Percentiles rank a stretch among this genome's conserved stretches.
phyloP scores from a whole-genome alignment of 495 filamentous ascomycete genomes.

The Lasiosphaeria hispida region DNA sequence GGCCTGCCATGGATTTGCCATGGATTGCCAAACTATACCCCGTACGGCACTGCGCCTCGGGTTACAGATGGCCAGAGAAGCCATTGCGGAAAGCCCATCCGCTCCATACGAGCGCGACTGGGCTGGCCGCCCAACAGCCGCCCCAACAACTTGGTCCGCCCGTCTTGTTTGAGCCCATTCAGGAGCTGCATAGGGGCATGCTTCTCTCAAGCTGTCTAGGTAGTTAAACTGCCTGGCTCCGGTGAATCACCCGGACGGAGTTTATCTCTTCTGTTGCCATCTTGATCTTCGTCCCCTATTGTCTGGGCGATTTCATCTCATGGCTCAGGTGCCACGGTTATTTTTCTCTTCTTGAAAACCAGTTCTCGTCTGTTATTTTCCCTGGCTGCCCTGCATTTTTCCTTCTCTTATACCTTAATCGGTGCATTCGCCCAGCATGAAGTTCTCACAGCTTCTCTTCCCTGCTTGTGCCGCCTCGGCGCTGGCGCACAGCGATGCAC shows the following conservation, averaged over 20 bases:
- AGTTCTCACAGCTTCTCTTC: background rate
- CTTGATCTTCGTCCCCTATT: background rate
- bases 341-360: background rate
- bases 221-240: no score
- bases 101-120: no score
- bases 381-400: background rate
- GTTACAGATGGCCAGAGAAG: no score
- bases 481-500: constrained; percentile 5
- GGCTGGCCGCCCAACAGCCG: no score
- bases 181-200: no score
- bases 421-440: constrained; percentile 8
- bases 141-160: no score
- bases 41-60: background rate
- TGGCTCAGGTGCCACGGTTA: background rate
- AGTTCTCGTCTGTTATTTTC: background rate
- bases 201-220: no score
- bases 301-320: background rate
- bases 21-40: background rate
- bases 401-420: background rate
- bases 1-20: background rate
- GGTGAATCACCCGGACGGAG: no score
- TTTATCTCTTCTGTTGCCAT: no score
- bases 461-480: background rate
- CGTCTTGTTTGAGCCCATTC: no score
- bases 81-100: no score